Base-by-base conservation (phyloP, 2,329 filamentous ascomycete genomes). In the Venturia pyrina region DNA sequence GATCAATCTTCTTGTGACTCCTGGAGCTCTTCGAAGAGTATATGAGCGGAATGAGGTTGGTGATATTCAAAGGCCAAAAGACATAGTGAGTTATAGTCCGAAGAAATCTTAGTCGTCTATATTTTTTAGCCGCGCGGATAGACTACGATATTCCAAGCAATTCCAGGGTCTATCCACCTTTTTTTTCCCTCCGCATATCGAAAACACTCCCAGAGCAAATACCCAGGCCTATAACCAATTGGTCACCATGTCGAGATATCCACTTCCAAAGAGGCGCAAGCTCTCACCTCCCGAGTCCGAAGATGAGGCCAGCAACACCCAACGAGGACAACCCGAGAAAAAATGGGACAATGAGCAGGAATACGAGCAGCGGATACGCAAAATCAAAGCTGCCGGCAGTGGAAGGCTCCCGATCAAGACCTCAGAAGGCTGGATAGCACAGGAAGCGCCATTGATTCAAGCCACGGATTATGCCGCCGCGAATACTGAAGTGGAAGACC, bases 291-390 rank as follows among this genome's bases (percentile, higher is more conserved):
- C 75, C 21, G 69, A 69, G 5, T 71, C 72, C 32, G 66, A 65
- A 19, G 62, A 65, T 21, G 53, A 64, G 13, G n/a, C 62, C 13
- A 19, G 32, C 62, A 56, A 13, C 15, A 32, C 19, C n/a, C 60
- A 65, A 13, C 44, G 32, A 24, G 50, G 40, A 24, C 60, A 34
- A 13, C 43, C 24, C 32, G 50, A 28, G 44, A n/a, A 43, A 57
- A 41, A 48, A 77, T 98, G 93, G 92, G 87, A 96, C 73, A 83
- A 96, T 62, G 95, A 96, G 79, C 89, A 96, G 74, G 89, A 91
- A 75, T 98, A 97, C 80, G 92, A 96, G 76, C 85, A 85, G 68
- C 86, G 87, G 70, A 87, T 89, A 60, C 84, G 90, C 71, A 95
- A 95, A 75, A 88, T 86, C 73, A 91, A 89, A 76, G 90, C 91